phyloP scores from a whole-genome alignment of 768 basidiomycete species.

The Boletales sp. region DNA sequence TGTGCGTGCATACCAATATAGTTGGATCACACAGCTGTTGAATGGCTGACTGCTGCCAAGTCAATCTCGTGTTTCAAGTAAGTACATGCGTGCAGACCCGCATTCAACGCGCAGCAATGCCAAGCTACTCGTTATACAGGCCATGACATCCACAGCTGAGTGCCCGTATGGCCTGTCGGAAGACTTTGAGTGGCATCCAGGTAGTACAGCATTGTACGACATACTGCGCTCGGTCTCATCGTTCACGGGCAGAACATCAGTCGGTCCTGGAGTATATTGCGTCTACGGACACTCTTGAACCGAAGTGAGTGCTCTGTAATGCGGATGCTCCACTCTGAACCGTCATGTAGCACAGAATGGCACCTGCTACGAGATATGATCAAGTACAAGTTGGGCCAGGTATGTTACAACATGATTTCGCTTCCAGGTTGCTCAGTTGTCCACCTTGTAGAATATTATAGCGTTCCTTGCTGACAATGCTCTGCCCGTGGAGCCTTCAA shows the following conservation, averaged over 20 bases:
- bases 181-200: constrained; percentile 50
- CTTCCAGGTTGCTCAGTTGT: not conserved
- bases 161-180: constrained; percentile 10
- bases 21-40: no score
- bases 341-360: constrained; percentile 61
- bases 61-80: not conserved
- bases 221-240: constrained; percentile 1
- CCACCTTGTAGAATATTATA: constrained; percentile 42
- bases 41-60: not conserved
- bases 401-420: constrained; percentile 23
- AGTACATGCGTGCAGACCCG: not conserved
- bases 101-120: not conserved
- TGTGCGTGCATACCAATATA: no score
- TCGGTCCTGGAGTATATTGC: constrained; percentile 58
- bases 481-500: constrained; percentile 39
- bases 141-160: constrained; percentile 20
- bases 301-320: constrained; percentile 22
- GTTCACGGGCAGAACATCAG: constrained; percentile 50
- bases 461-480: constrained; percentile 41
- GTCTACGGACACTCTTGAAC: constrained; percentile 62
- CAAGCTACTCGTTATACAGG: not conserved
- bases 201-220: constrained; percentile 28
- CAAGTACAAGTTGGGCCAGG: constrained; percentile 68
- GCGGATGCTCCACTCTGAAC: constrained; percentile 11
- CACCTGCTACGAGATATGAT: constrained; percentile 62